Evolutionary conservation across 352 stramenopile species (phyloP), one percentile per base, ranked within the genome.

Genomic region (Globisporangium rhizosaccharum): DNA sequence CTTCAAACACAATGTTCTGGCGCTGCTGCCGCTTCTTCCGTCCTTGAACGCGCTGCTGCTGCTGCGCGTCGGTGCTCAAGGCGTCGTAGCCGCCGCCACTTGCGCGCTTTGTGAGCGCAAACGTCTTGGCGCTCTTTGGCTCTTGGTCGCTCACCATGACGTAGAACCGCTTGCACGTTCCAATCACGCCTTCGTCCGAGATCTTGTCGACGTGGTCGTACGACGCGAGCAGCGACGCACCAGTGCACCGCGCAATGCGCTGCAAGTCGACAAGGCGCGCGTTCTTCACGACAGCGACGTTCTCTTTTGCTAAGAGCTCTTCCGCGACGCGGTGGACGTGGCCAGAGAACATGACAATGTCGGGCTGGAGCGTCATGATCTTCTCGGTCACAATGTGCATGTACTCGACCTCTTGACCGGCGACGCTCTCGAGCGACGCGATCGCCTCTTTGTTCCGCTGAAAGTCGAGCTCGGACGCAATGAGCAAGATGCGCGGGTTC

Each of bases 151-250:
- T 92, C 8, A 90, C 59, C 76, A 92, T 79, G 9, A 95, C 85
- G 51, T 91, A 91, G 42, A 93, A 93, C n/a, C 75, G 78, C 23
- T 81, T 80, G 56, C 86, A 95, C 26, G 73, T 87, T 26, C 86
- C 86, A 33, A 95, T 83, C 8, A 95, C 75, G 0, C 71, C 65
- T 55, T 88, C 72, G 56, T 82, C 77, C 3, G 79, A 84, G 58
- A 95, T 92, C 68, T 95, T 95, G 71, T 95, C 86, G 23, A 95
- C 84, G 33, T 95, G 82, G 57, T 95, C 86, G 60, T 90, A 92
- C 8, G 84, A 91, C 37, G 84, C 90, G 11, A 95, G 63, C 37
- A 95, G 51, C 4, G 84, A 92, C 3, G 84, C 80, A 5, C 82
- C 80, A 5, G 86, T 92, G 37, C 76, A 87, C 17, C 80, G 77